These are phyloP conservation scores for Sechiopsis laciniata DNA, from an alignment of 306 rosid species.

Conservation along the genomic window DNA sequence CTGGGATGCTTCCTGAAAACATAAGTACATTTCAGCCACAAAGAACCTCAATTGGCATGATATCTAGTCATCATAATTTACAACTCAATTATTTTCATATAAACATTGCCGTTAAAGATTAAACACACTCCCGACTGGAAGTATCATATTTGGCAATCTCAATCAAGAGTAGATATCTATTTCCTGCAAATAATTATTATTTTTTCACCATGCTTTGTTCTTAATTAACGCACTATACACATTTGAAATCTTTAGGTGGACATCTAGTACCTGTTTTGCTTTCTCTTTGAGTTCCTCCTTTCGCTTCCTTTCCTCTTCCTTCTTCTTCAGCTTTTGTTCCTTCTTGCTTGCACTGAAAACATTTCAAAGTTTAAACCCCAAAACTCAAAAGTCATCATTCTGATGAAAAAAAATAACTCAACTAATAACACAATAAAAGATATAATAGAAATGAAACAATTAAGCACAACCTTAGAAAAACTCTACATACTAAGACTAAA, in stretches of 20 bases:
- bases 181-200: neutral
- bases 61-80: neutral
- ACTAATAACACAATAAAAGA: neutral
- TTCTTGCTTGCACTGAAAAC: slow-evolving; percentile 63
- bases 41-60: neutral
- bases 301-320: slow-evolving; percentile 61
- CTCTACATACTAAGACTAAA: neutral
- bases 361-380: neutral
- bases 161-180: neutral
- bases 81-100: too few species aligned
- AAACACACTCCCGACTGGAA: neutral
- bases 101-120: neutral
- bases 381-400: neutral
- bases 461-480: neutral
- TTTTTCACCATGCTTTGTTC: neutral
- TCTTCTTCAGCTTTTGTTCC: slow-evolving; percentile 58
- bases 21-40: neutral
- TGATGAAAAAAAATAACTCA: neutral
- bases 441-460: neutral
- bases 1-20: slow-evolving; percentile 55
- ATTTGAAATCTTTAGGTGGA: neutral
- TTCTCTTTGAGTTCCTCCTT: slow-evolving; percentile 84
- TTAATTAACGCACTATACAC: neutral
- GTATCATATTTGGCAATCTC: neutral
- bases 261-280: slow-evolving; percentile 44